Base-by-base conservation (phyloP, 305 asterid species). In the Andrographis paniculata region DNA sequence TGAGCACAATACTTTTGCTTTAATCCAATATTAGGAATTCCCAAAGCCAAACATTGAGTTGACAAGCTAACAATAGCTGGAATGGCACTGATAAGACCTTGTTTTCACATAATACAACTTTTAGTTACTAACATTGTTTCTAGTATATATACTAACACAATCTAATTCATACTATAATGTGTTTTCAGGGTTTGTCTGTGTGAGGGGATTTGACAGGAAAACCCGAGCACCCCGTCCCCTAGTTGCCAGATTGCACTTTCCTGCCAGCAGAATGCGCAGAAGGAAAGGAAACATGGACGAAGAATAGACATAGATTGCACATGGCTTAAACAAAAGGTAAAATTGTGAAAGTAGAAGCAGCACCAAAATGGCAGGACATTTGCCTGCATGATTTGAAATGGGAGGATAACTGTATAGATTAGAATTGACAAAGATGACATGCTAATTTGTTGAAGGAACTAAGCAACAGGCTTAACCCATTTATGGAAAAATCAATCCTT, bases 141-240 rank as follows among this genome's bases (percentile, higher is more conserved):
- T n/a, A n/a, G n/a, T n/a, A n/a, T n/a, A n/a, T n/a, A n/a, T n/a
- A n/a, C n/a, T n/a, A n/a, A n/a, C 27, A 3, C 9, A 15, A 14
- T 28, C 19, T 20, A 20, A 13, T 13, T 37, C 18, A 5, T 37
- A n/a, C 2, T 37, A 1, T 14, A 17, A 7, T 7, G 8, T 33
- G 13, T 19, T 20, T 64, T 16, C 89, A 89, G 98, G 98, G 41
- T 85, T 82, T 47, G 93, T 89, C 45, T 89, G 95, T 50, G 95
- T 89, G 17, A 72, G 95, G 70, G 98, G 95, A 42, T 89, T 89
- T 58, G 98, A 89, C 73, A 69, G 78, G 68, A 60, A 42, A 61
- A 69, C 72, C 28, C 75, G 98, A 42, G 85, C 87, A 24, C 94
- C 97, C 27, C 78, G 95, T 11, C 98, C 98, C 52, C 88, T 89